Evolutionary conservation across 1,139 yeast genomes (phyloP).

Genomic region (Lizanozyma gosingica): DNA sequence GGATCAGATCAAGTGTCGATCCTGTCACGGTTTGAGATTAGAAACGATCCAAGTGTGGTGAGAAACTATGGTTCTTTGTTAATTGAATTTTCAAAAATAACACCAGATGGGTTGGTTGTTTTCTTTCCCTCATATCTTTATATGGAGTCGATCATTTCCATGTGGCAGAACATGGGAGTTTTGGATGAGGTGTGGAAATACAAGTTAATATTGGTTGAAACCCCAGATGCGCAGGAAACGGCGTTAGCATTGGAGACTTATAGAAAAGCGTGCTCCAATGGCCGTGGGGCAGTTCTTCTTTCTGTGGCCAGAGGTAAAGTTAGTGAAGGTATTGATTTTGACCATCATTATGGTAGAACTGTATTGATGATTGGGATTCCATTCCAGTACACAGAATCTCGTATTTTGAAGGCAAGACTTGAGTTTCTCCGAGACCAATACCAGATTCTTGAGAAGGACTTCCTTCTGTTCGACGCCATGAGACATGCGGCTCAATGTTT

Average conservation of each 20-base stretch:
- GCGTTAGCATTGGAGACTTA: constrained; percentile 91
- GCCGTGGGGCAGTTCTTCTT: constrained; percentile 91
- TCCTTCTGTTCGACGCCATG: constrained; percentile 97
- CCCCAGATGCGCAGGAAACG: constrained; percentile 99
- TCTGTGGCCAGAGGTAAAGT: constrained; percentile 99
- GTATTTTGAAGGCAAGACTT: constrained; percentile 87
- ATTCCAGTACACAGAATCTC: constrained; percentile 94
- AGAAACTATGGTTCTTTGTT: constrained; percentile 90
- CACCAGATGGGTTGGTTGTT: constrained; percentile 97
- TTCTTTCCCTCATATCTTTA: constrained; percentile 94
- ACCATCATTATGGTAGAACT: constrained; percentile 95
- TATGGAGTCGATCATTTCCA: constrained; percentile 95
- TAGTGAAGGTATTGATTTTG: constrained; percentile 98
- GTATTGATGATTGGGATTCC: constrained; percentile 99
- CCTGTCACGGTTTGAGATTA: constrained; percentile 88
- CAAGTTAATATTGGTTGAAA: constrained; percentile 89
- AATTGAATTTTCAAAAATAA: constrained; percentile 86
- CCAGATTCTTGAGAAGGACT: constrained; percentile 88
- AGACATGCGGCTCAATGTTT: constrained; percentile 98
- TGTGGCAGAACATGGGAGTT: constrained; percentile 99
- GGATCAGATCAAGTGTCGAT: constrained; percentile 98
- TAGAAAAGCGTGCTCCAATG: constrained; percentile 93
- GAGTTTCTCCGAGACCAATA: constrained; percentile 90
- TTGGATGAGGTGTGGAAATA: constrained; percentile 98
- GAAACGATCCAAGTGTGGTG: constrained; percentile 96